phyloP scores from a whole-genome alignment of 495 filamentous ascomycete genomes.

The Aspergillus nanangensis region DNA sequence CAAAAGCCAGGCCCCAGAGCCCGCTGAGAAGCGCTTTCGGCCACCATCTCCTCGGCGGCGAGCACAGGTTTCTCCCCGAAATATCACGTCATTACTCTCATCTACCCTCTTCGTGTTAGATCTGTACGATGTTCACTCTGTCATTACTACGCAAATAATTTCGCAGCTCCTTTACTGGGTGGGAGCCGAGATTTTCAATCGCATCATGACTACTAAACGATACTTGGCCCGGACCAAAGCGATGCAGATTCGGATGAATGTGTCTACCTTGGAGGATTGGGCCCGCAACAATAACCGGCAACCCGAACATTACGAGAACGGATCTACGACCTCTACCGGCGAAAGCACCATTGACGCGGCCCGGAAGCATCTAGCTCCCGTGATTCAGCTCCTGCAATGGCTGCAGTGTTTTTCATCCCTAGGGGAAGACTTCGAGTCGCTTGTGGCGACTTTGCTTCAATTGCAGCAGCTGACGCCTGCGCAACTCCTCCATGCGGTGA shows the following conservation, averaged over 20 bases:
- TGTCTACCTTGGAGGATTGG: conserved; percentile 94
- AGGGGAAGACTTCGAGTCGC: conserved; percentile 84
- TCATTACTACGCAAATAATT: conserved; percentile 88
- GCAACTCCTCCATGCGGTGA: conserved; percentile 88
- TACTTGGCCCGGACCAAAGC: conserved; percentile 96
- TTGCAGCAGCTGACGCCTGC: conserved; percentile 77
- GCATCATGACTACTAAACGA: conserved; percentile 90
- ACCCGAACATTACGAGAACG: conserved; percentile 93
- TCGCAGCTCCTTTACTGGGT: conserved; percentile 97
- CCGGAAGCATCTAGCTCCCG: conserved; percentile 76
- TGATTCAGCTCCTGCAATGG: conserved; percentile 96
- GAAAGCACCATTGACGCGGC: conserved; percentile 82
- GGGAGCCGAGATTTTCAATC: conserved; percentile 94
- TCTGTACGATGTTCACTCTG: conserved; percentile 96
- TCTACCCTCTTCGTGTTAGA: conserved; percentile 97
- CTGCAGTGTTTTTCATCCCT: conserved; percentile 95
- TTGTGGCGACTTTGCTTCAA: conserved; percentile 85
- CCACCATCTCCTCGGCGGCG: conserved; percentile 93
- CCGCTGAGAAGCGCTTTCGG: conserved; percentile 85
- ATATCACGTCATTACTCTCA: conserved; percentile 94
- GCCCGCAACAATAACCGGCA: conserved; percentile 87
- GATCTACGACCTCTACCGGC: conserved; percentile 79
- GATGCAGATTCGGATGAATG: conserved; percentile 99
- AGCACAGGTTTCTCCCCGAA: conserved; percentile 86
- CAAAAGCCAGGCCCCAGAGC: conserved; percentile 75